Percentiles rank a stretch among this genome's conserved stretches.
Evolutionary conservation across 495 filamentous ascomycete species (phyloP).

Genomic region (Amphirosellinia nigrospora): DNA sequence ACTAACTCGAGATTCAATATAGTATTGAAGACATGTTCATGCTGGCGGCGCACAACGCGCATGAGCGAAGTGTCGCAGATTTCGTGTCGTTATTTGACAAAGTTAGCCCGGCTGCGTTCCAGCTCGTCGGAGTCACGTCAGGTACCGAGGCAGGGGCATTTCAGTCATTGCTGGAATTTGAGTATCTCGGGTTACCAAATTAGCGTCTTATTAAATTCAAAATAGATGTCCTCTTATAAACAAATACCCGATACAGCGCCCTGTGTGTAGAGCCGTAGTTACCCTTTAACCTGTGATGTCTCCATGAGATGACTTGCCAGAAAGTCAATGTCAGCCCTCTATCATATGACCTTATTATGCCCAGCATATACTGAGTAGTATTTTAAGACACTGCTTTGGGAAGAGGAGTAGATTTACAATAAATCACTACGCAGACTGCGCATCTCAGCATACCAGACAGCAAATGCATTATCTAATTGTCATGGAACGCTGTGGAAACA

Average conservation of each 20-base stretch:
- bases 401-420: background rate
- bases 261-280: background rate
- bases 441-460: background rate
- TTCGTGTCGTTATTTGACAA: conserved; percentile 35
- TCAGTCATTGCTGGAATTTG: conserved; percentile 39
- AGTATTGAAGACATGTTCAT: conserved; percentile 41
- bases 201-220: background rate
- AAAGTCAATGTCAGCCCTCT: background rate
- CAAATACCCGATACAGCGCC: background rate
- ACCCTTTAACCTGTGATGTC: background rate
- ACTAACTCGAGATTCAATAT: conserved; percentile 7
- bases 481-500: too few relatives aligned
- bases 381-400: background rate
- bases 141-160: conserved; percentile 37
- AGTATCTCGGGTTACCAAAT: background rate
- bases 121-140: conserved; percentile 32
- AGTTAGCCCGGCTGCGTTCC: conserved; percentile 29
- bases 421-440: background rate
- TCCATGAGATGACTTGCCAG: background rate
- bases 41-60: conserved; percentile 36
- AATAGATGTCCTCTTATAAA: background rate
- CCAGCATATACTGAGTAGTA: background rate
- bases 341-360: background rate
- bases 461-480: too few relatives aligned
- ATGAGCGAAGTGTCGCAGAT: conserved; percentile 37